These are phyloP conservation scores for Gossypium turneri DNA, from an alignment of 345 rosid genomes.

Conservation along the genomic window DNA sequence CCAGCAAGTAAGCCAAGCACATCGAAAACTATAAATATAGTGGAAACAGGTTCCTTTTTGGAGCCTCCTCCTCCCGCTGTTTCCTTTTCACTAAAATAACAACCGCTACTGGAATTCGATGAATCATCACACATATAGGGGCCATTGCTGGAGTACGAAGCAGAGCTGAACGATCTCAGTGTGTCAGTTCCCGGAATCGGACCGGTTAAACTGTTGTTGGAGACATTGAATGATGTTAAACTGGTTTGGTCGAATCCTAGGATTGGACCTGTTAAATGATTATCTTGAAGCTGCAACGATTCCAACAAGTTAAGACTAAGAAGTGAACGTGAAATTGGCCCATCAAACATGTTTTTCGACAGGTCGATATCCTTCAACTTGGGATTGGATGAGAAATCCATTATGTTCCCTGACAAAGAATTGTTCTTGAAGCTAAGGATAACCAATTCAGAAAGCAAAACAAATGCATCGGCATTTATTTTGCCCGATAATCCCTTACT, in stretches of 20 bases:
- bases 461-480: slow-evolving; percentile 21
- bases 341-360: slow-evolving; percentile 36
- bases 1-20: slow-evolving; percentile 31
- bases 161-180: slow-evolving; percentile 25
- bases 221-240: slow-evolving; percentile 35
- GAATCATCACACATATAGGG: slow-evolving; percentile 31
- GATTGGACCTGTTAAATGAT: slow-evolving; percentile 37
- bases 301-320: slow-evolving; percentile 21
- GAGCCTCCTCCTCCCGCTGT: neutral
- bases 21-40: slow-evolving; percentile 26
- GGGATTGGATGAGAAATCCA: slow-evolving; percentile 40
- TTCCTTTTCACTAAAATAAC: slow-evolving; percentile 11
- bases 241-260: slow-evolving; percentile 33
- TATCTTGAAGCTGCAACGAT: slow-evolving; percentile 42
- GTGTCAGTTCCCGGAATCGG: slow-evolving; percentile 29
- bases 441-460: slow-evolving; percentile 29
- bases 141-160: slow-evolving; percentile 23
- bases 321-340: slow-evolving; percentile 29
- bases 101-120: slow-evolving; percentile 11
- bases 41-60: slow-evolving; percentile 11
- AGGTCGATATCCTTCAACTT: slow-evolving; percentile 35
- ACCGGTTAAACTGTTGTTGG: slow-evolving; percentile 43
- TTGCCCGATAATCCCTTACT: slow-evolving; percentile 30
- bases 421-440: slow-evolving; percentile 40
- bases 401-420: slow-evolving; percentile 30